Percentiles rank a stretch among this genome's conserved stretches.
These are phyloP conservation scores for Talaromyces rugulosus DNA, from an alignment of 2,329 filamentous ascomycete genomes.

Conservation along the genomic window DNA sequence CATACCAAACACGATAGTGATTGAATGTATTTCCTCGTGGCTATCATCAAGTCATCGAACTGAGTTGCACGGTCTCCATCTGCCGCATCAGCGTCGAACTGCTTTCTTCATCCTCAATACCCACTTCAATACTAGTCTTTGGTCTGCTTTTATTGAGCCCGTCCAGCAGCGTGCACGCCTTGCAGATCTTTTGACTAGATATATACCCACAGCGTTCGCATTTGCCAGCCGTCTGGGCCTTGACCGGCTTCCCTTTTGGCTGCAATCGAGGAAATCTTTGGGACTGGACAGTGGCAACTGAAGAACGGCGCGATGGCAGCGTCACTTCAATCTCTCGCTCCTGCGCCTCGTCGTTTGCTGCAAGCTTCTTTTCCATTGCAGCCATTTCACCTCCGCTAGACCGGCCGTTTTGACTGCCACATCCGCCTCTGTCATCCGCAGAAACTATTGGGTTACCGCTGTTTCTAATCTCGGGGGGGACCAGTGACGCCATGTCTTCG, in stretches of 20 bases:
- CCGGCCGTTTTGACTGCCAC: slow-evolving; percentile 66
- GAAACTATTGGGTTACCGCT: slow-evolving; percentile 20
- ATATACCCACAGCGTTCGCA: slow-evolving; percentile 91
- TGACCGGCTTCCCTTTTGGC: slow-evolving; percentile 54
- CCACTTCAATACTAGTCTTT: slow-evolving; percentile 40
- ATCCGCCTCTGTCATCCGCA: slow-evolving; percentile 65
- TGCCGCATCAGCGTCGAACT: slow-evolving; percentile 49
- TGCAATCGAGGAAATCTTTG: slow-evolving; percentile 24
- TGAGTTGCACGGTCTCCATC: slow-evolving; percentile 40
- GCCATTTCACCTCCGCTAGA: slow-evolving; percentile 73
- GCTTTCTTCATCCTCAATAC: slow-evolving; percentile 47
- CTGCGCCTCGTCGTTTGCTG: slow-evolving; percentile 58
- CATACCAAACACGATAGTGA: background rate
- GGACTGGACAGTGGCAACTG: slow-evolving; percentile 18
- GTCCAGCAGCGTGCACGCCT: slow-evolving; percentile 86
- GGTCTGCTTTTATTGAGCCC: slow-evolving; percentile 73
- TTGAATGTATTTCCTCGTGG: background rate
- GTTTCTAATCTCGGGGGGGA: slow-evolving; percentile 56
- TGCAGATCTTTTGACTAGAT: slow-evolving; percentile 89
- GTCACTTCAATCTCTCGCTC: slow-evolving; percentile 65
- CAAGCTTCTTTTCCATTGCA: slow-evolving; percentile 70
- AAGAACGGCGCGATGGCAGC: slow-evolving; percentile 14
- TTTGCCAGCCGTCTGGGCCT: slow-evolving; percentile 58
- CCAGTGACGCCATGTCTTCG: slow-evolving; percentile 91
- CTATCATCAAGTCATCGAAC: slow-evolving; percentile 4